These are phyloP conservation scores for Flueggea neowawraea DNA, from an alignment of 441 rosid species.

Conservation along the genomic window DNA sequence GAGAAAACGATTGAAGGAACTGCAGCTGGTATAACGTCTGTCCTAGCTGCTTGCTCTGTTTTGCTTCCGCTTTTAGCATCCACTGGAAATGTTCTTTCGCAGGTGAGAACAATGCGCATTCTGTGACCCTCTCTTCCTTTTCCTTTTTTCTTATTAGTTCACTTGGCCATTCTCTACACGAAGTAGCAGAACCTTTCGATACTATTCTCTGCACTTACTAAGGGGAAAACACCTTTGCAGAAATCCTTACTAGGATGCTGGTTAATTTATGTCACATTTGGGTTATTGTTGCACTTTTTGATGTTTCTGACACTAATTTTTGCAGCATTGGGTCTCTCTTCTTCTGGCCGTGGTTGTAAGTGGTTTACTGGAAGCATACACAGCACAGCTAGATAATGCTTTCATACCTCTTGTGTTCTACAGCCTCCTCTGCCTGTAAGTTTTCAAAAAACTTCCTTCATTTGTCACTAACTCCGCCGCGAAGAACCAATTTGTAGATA, in stretches of 20 bases:
- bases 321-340: constrained; percentile 91
- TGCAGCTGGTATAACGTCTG: constrained; percentile 93
- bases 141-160: not conserved
- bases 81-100: constrained; percentile 66
- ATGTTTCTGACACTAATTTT: constrained; percentile 10
- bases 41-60: constrained; percentile 72
- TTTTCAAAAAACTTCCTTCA: no score
- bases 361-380: constrained; percentile 95
- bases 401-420: constrained; percentile 95
- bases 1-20: constrained; percentile 99
- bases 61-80: constrained; percentile 91
- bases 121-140: constrained; percentile 16
- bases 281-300: constrained; percentile 7
- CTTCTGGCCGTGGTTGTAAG: constrained; percentile 70
- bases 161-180: no score
- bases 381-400: constrained; percentile 92
- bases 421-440: constrained; percentile 83
- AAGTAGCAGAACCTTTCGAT: not conserved
- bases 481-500: no score
- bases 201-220: not conserved
- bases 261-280: not conserved
- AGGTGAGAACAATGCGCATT: constrained; percentile 30
- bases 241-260: not conserved
- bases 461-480: no score
- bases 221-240: not conserved